phyloP scores from a whole-genome alignment of 495 filamentous ascomycete species.

The Neurospora sp. region DNA sequence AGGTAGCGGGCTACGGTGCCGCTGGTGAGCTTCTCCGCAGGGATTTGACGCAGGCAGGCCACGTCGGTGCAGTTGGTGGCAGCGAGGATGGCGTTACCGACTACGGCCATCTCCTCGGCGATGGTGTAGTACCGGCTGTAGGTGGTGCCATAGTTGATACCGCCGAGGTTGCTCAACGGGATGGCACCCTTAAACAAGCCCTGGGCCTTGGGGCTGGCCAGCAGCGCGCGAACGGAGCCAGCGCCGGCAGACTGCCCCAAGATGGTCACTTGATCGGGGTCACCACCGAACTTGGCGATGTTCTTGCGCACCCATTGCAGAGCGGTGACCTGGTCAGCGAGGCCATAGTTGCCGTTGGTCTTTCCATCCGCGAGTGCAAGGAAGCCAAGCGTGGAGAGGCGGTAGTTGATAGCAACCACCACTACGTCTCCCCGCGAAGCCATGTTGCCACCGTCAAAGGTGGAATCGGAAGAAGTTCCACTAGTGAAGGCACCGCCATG shows the following conservation, averaged over 20 bases:
- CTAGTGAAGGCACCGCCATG: constrained; percentile 32
- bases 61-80: constrained; percentile 33
- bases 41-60: constrained; percentile 36
- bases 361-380: constrained; percentile 32
- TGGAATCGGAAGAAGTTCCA: constrained; percentile 31
- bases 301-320: constrained; percentile 57
- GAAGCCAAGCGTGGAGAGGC: constrained; percentile 54
- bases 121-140: constrained; percentile 41
- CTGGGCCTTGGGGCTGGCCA: constrained; percentile 40
- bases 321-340: constrained; percentile 47
- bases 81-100: constrained; percentile 30
- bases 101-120: constrained; percentile 25
- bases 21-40: constrained; percentile 20
- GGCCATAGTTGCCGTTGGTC: constrained; percentile 45
- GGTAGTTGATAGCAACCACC: constrained; percentile 55
- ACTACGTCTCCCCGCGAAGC: constrained; percentile 47
- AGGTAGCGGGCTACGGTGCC: constrained; percentile 26
- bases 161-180: constrained; percentile 38
- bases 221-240: constrained; percentile 40
- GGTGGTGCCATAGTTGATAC: constrained; percentile 32
- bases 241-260: constrained; percentile 48
- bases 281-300: constrained; percentile 51
- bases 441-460: constrained; percentile 37
- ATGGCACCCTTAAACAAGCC: constrained; percentile 42
- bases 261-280: constrained; percentile 48